Percentiles rank a stretch among this genome's conserved stretches.
Evolutionary conservation across 805 yeast genomes (phyloP).

Genomic region (Allodekkera sacchari): DNA sequence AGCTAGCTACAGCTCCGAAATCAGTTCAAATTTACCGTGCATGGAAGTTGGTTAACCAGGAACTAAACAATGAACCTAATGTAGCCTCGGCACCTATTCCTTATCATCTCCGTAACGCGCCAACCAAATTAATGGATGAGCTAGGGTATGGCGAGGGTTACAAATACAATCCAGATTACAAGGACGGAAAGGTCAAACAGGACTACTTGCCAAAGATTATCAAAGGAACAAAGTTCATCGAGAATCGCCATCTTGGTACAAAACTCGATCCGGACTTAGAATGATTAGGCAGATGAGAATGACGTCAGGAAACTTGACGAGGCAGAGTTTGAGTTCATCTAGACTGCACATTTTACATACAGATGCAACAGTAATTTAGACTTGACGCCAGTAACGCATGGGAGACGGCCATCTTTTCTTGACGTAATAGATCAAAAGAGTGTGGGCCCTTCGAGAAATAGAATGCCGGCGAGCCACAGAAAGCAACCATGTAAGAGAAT

Average conservation of each 20-base stretch:
- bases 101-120: conserved; percentile 86
- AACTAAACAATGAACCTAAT: conserved; percentile 49
- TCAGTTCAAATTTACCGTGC: conserved; percentile 83
- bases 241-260: conserved; percentile 49
- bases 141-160: conserved; percentile 79
- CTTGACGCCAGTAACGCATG: no score
- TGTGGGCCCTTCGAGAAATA: no score
- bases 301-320: background rate
- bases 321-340: no score
- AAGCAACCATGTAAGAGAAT: no score
- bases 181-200: conserved; percentile 67
- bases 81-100: conserved; percentile 62
- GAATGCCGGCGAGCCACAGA: no score
- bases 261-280: conserved; percentile 33
- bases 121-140: conserved; percentile 84
- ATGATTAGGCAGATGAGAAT: background rate
- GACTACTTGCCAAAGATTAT: conserved; percentile 64
- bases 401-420: no score
- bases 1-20: conserved; percentile 77
- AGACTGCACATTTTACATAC: no score
- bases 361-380: no score
- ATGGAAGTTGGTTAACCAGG: conserved; percentile 55
- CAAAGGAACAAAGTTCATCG: conserved; percentile 40
- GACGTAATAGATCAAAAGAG: no score
- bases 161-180: conserved; percentile 79